Base-by-base conservation (phyloP, 208 protist genomes). In the Spongospora subterranea region DNA sequence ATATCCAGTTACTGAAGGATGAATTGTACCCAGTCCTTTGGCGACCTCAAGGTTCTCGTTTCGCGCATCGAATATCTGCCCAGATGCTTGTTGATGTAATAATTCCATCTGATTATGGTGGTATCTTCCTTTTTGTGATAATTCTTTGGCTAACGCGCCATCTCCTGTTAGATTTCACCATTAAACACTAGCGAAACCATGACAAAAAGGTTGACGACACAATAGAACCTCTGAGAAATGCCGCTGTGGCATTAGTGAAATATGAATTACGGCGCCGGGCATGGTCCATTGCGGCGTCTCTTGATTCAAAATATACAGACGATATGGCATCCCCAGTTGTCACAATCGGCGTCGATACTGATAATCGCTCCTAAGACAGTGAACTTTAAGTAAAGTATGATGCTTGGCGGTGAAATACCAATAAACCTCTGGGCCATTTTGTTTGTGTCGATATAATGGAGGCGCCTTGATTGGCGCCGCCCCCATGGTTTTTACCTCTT, bases 51-150 rank as follows among this genome's bases (percentile, higher is more conserved):
- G n/a, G n/a, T 82, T 6, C 6, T n/a, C 17, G 35, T 82, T 82
- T 43, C 71, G 6, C 6, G n/a, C 6, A 20, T 82, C 71, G 35
- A 82, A 82, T 82, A 82, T 82, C 40, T 82, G 35, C 6, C 71
- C 71, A 82, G 71, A 82, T n/a, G 71, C 71, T 35, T 82, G 17
- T n/a, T 82, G n/a, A n/a, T 82, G 71, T 20, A 82, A n/a, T 13
- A 40, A 13, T 82, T 82, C 71, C 71, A 82, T 82, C 40, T 39
- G n/a, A 45, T 82, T 35, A n/a, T 82, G 71, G n/a, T 82, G 71
- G n/a, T 82, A 82, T 20, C 71, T 6, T 20, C 71, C 71, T 82
- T 82, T 82, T 43, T n/a, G 71, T 45, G 71, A 82, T n/a, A 82
- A 20, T 43, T 82, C 71, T 43, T 82, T 82, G 17, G 71, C 71